phyloP scores from a whole-genome alignment of 352 stramenopile genomes.

The Globisporangium sylvaticum region DNA sequence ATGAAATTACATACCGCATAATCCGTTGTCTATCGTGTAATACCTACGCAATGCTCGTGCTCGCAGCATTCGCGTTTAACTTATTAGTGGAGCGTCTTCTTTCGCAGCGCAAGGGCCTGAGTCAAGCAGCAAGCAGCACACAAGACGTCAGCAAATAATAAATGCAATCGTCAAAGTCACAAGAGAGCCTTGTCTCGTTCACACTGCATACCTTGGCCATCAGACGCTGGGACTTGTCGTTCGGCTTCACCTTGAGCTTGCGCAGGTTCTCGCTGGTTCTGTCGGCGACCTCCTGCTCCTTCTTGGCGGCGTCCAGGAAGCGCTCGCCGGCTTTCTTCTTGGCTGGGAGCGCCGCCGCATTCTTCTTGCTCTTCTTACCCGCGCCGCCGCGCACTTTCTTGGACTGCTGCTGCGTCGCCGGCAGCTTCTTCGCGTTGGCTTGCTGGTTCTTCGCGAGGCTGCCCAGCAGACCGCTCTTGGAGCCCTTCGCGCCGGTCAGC shows the following conservation, averaged over 20 bases:
- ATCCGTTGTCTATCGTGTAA: slow-evolving; percentile 6
- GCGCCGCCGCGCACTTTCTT: slow-evolving; percentile 16
- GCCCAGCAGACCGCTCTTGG: neutral
- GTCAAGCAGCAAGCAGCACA: neutral
- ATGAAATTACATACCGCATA: slow-evolving; percentile 7
- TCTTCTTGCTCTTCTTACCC: slow-evolving; percentile 18
- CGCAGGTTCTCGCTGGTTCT: slow-evolving; percentile 55
- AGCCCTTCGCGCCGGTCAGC: slow-evolving; percentile 6
- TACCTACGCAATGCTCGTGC: slow-evolving; percentile 1
- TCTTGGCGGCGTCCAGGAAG: slow-evolving; percentile 50
- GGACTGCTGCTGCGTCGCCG: slow-evolving; percentile 16
- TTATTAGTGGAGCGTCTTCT: slow-evolving; percentile 41
- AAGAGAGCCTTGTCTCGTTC: neutral
- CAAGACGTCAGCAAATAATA: neutral
- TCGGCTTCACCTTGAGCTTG: slow-evolving; percentile 53
- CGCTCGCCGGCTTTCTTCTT: slow-evolving; percentile 34
- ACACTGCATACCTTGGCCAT: slow-evolving; percentile 49
- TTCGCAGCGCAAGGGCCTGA: slow-evolving; percentile 43
- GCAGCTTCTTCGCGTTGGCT: slow-evolving; percentile 18
- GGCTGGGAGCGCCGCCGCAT: neutral
- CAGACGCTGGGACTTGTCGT: slow-evolving; percentile 57
- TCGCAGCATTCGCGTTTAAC: slow-evolving; percentile 7
- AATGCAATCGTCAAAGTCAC: too few relatives aligned
- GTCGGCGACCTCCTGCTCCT: slow-evolving; percentile 48
- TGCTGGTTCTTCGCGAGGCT: slow-evolving; percentile 17